Conservation (phyloP, 805 yeast genomes). For the Monosporozyma unispora region DNA sequence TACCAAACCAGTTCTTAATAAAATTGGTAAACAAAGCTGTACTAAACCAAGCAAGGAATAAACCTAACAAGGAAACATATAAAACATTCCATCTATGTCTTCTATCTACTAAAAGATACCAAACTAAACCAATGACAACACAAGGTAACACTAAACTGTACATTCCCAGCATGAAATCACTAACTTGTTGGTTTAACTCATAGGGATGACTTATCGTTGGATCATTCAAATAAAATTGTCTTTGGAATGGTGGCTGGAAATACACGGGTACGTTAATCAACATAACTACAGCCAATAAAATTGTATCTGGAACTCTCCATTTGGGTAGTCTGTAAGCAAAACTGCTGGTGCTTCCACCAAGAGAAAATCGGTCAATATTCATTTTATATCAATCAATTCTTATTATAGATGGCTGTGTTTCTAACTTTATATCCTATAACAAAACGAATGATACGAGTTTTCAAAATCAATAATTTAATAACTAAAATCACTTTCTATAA, state of each 20-base stretch:
- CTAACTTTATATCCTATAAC: too few relatives aligned
- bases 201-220: slow-evolving; percentile 72
- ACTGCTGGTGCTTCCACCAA: slow-evolving; percentile 15
- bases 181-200: slow-evolving; percentile 65
- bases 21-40: slow-evolving; percentile 61
- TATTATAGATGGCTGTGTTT: background rate
- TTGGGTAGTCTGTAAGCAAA: slow-evolving; percentile 19
- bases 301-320: slow-evolving; percentile 34
- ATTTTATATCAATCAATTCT: slow-evolving; percentile 5
- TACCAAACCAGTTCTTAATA: slow-evolving; percentile 75
- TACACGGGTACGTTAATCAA: slow-evolving; percentile 29
- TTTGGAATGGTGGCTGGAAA: slow-evolving; percentile 51
- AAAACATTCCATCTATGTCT: slow-evolving; percentile 51
- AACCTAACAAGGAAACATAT: slow-evolving; percentile 59
- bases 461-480: background rate
- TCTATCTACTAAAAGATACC: slow-evolving; percentile 32
- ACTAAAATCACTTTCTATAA: background rate
- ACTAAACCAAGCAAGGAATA: slow-evolving; percentile 48
- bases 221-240: slow-evolving; percentile 73
- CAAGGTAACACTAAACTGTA: slow-evolving; percentile 47
- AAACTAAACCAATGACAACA: slow-evolving; percentile 29
- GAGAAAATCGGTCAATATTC: slow-evolving; percentile 18
- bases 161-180: slow-evolving; percentile 44
- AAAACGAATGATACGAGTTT: background rate
- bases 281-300: slow-evolving; percentile 27